phyloP scores from a whole-genome alignment of 441 rosid genomes.

The Populus hybrid region DNA sequence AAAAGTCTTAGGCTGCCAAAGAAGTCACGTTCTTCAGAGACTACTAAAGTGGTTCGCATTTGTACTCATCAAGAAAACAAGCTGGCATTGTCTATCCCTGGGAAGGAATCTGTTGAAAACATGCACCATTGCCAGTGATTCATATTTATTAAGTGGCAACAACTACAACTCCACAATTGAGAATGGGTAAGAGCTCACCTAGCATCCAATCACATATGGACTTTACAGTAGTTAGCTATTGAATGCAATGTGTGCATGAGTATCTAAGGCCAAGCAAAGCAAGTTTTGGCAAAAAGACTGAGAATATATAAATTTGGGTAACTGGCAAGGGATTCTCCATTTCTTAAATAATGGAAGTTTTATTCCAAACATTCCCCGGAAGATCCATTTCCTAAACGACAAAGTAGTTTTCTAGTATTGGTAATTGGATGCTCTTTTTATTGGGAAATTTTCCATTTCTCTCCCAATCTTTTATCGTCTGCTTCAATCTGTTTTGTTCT shows the following conservation, averaged over 20 bases:
- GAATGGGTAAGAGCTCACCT: slow-evolving; percentile 38
- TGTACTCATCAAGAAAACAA: slow-evolving; percentile 36
- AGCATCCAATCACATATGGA: background rate
- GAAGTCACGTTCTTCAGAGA: slow-evolving; percentile 23
- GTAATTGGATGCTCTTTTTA: background rate
- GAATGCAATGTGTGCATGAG: background rate
- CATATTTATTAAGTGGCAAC: slow-evolving; percentile 7
- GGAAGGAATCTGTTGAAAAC: slow-evolving; percentile 26
- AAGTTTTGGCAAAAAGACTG: too few species aligned
- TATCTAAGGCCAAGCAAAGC: background rate
- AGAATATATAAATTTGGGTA: background rate
- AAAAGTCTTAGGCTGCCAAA: slow-evolving; percentile 35
- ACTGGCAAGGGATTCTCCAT: background rate
- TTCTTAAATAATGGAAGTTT: background rate
- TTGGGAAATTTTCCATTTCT: too few species aligned
- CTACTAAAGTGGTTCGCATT: slow-evolving; percentile 27
- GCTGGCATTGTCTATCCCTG: slow-evolving; percentile 21
- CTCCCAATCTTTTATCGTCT: background rate
- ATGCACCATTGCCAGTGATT: slow-evolving; percentile 16
- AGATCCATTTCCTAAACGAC: background rate
- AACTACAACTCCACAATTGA: slow-evolving; percentile 24
- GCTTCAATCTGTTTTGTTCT: background rate
- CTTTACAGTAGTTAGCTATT: background rate
- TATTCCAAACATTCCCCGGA: background rate
- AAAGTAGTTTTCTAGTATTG: background rate